Evolutionary conservation across 768 basidiomycete genomes (phyloP).

Genomic region (Macrocybe gigantea): DNA sequence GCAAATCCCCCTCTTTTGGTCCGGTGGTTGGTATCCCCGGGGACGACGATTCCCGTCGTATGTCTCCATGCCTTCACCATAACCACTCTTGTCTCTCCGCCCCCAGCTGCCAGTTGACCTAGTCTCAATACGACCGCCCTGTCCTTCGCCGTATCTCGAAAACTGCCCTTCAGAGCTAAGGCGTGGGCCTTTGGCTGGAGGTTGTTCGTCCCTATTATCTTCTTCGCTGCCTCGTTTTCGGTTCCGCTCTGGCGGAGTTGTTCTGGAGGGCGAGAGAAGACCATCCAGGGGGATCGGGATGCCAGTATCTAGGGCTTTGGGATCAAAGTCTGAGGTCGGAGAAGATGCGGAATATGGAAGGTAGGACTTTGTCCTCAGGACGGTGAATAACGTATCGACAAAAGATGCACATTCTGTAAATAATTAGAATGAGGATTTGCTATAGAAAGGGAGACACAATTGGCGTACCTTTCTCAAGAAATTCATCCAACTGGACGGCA

Average conservation of each 20-base stretch:
- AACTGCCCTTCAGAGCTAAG: conserved; percentile 60
- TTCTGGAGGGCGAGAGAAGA: conserved; percentile 38
- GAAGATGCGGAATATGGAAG: conserved; percentile 56
- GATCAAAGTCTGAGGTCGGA: conserved; percentile 31
- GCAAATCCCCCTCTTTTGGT: conserved; percentile 74
- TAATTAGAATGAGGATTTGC: conserved; percentile 6
- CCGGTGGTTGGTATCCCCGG: conserved; percentile 61
- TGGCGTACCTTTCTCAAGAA: conserved; percentile 79
- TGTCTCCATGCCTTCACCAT: conserved; percentile 26
- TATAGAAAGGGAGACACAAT: conserved; percentile 8
- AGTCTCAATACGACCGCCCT: conserved; percentile 21
- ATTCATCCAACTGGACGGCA: conserved; percentile 76
- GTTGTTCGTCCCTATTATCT: conserved; percentile 55
- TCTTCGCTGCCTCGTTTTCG: conserved; percentile 63
- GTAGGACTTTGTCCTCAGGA: conserved; percentile 81
- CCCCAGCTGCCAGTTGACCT: conserved; percentile 38
- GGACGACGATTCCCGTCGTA: background rate
- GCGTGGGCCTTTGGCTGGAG: conserved; percentile 68
- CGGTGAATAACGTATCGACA: conserved; percentile 81
- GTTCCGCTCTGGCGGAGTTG: conserved; percentile 43
- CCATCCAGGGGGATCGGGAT: conserved; percentile 78
- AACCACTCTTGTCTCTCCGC: conserved; percentile 27
- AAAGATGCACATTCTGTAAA: conserved; percentile 62
- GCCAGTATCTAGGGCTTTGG: conserved; percentile 50
- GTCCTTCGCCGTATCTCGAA: conserved; percentile 50